Percentiles rank a stretch among this genome's conserved stretches.
These are phyloP conservation scores for Xerocomus minutiporus DNA, from an alignment of 1,284 basidiomycete species.

Conservation along the genomic window DNA sequence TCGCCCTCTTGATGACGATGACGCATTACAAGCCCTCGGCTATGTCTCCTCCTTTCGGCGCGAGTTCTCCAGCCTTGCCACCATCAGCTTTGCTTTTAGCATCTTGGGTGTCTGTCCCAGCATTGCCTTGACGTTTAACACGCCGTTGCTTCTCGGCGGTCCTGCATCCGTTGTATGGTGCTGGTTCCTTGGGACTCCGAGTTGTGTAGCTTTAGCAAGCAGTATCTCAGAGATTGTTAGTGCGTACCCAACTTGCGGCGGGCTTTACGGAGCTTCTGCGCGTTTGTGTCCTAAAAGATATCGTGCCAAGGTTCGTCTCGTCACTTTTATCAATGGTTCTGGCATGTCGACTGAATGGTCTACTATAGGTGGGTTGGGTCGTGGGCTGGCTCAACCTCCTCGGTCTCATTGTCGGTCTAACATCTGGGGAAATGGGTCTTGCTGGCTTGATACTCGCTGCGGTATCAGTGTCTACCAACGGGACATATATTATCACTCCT, in stretches of 20 bases:
- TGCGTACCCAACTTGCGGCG: constrained; percentile 77
- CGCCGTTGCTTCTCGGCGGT: constrained; percentile 70
- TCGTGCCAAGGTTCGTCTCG: constrained; percentile 48
- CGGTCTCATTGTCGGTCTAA: constrained; percentile 77
- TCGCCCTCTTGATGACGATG: constrained; percentile 40
- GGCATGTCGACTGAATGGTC: neutral
- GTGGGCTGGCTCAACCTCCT: constrained; percentile 88
- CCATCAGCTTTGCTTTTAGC: constrained; percentile 36
- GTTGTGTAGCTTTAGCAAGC: constrained; percentile 73
- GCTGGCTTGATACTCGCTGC: constrained; percentile 87
- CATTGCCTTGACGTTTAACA: constrained; percentile 78
- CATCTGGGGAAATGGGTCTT: constrained; percentile 86
- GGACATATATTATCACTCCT: constrained; percentile 20
- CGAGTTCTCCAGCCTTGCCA: constrained; percentile 77
- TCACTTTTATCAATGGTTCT: constrained; percentile 5
- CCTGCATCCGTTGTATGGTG: constrained; percentile 78
- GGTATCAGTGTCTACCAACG: constrained; percentile 33
- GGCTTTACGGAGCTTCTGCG: constrained; percentile 76
- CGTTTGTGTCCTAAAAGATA: constrained; percentile 65
- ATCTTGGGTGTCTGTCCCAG: constrained; percentile 68
- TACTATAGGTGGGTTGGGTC: constrained; percentile 56
- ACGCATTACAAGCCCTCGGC: constrained; percentile 61
- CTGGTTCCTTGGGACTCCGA: constrained; percentile 72
- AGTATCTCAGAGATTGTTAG: constrained; percentile 79
- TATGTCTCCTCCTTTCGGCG: constrained; percentile 76